Conservation (phyloP, 148 eudicot species). For the Persicaria maculosa region DNA sequence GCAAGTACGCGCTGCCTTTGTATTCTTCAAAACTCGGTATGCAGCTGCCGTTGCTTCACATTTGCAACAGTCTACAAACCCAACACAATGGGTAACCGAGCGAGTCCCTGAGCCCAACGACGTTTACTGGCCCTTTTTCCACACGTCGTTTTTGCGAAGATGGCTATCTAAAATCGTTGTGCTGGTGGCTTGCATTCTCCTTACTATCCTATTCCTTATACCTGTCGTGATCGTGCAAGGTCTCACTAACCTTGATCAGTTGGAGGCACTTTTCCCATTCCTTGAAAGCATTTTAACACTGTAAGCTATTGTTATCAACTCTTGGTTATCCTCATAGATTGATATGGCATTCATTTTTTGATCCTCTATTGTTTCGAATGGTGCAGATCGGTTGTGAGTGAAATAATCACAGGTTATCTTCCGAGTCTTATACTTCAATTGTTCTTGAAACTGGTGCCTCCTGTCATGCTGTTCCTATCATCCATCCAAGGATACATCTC, state of each 20-base stretch:
- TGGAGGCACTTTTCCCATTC: constrained; percentile 59
- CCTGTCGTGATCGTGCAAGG: constrained; percentile 75
- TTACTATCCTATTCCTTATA: constrained; percentile 50
- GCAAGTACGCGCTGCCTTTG: constrained; percentile 83
- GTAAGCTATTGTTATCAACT: constrained; percentile 24
- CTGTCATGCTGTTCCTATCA: constrained; percentile 64
- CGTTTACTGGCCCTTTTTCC: constrained; percentile 74
- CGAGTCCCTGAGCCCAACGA: constrained; percentile 80
- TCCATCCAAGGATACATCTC: constrained; percentile 66
- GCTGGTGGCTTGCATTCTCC: constrained; percentile 36
- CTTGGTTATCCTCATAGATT: background rate
- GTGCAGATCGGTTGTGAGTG: constrained; percentile 48
- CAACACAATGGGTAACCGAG: constrained; percentile 63
- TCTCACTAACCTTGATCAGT: constrained; percentile 55
- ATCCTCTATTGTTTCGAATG: background rate
- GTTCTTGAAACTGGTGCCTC: constrained; percentile 58
- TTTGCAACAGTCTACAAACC: constrained; percentile 55
- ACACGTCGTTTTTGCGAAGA: constrained; percentile 51
- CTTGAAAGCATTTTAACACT: constrained; percentile 32
- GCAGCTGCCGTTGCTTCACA: constrained; percentile 54
- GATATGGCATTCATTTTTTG: background rate
- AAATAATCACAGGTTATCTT: constrained; percentile 73
- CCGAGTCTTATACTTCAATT: constrained; percentile 65
- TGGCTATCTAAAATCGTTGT: constrained; percentile 57
- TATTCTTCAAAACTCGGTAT: constrained; percentile 74